Evolutionary conservation across 192 early-diverging fungal species (phyloP).

Genomic region (Diversispora eburnea): DNA sequence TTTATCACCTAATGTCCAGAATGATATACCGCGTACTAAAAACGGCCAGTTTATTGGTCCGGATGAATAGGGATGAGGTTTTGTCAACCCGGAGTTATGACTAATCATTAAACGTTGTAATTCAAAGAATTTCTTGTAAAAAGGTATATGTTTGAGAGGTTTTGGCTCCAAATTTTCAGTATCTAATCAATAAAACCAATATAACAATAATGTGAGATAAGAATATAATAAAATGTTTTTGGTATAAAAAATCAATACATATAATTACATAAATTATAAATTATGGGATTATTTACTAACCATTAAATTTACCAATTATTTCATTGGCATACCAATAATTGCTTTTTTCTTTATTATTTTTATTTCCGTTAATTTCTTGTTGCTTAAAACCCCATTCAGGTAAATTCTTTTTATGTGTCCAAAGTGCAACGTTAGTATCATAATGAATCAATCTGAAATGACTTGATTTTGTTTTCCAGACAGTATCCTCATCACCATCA

Average conservation of each 20-base stretch:
- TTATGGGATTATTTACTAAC: slow-evolving; percentile 36
- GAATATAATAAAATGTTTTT: too few relatives aligned
- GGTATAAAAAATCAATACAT: not conserved
- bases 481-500: slow-evolving; percentile 44
- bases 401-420: slow-evolving; percentile 62
- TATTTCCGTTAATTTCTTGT: slow-evolving; percentile 92
- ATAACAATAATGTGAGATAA: too few relatives aligned
- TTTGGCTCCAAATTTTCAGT: slow-evolving; percentile 43
- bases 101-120: slow-evolving; percentile 85
- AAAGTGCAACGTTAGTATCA: slow-evolving; percentile 74
- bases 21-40: slow-evolving; percentile 81
- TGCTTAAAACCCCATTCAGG: slow-evolving; percentile 89
- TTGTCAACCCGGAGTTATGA: slow-evolving; percentile 85
- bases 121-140: slow-evolving; percentile 83
- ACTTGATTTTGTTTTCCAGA: slow-evolving; percentile 57
- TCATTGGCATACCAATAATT: slow-evolving; percentile 80
- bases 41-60: slow-evolving; percentile 85
- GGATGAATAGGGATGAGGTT: slow-evolving; percentile 89
- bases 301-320: slow-evolving; percentile 65
- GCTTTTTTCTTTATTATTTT: slow-evolving; percentile 65
- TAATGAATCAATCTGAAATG: slow-evolving; percentile 73
- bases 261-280: slow-evolving; percentile 2
- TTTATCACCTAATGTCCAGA: slow-evolving; percentile 80
- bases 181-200: slow-evolving; percentile 25
- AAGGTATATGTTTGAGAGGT: slow-evolving; percentile 52